Base-by-base conservation (phyloP, 2,329 filamentous ascomycete genomes). In the Ramichloridium luteum region DNA sequence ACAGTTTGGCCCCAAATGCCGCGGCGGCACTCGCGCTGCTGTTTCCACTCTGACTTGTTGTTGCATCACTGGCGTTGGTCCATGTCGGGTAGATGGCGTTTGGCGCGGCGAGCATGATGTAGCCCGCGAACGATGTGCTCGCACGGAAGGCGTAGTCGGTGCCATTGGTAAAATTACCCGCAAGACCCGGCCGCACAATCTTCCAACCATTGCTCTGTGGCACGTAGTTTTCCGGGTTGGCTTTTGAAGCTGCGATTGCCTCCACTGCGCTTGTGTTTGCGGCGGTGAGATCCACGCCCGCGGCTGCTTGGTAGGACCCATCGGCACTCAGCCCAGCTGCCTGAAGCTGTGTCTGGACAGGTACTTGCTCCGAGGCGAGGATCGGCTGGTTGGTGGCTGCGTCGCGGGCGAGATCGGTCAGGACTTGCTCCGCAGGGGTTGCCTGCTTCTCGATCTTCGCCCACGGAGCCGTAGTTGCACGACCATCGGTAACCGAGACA, bases 161-260 rank as follows among this genome's bases (percentile, higher is more conserved):
- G 12, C 32, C 34, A n/a, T n/a, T n/a, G n/a, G n/a, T n/a, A 23
- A 35, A 44, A 18, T 34, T 18, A 12, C 41, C 41, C 4, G 30
- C 35, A 5, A 28, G 13, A 27, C 34, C 15, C 14, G 30, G 27
- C 17, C 26, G 17, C 2, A 36, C 13, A 4, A 26, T 26, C 13
- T 27, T 32, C 39, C 41, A 44, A 35, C 31, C 35, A 25, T 44
- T 40, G 33, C 38, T 37, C 5, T 42, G 32, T n/a, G 27, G 12
- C 10, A 17, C 14, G 12, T 12, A 11, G 27, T 9, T 29, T 10
- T 9, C 8, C 6, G 25, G 11, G 6, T 23, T 12, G 6, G 20
- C 27, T 11, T 26, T 27, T 3, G 10, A 3, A 16, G 28, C 12
- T 9, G 36, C 36, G 12, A 8, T 28, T n/a, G n/a, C n/a, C 4